These are phyloP conservation scores for Lactarius pseudohatsudake DNA, from an alignment of 768 basidiomycete genomes.

Conservation along the genomic window DNA sequence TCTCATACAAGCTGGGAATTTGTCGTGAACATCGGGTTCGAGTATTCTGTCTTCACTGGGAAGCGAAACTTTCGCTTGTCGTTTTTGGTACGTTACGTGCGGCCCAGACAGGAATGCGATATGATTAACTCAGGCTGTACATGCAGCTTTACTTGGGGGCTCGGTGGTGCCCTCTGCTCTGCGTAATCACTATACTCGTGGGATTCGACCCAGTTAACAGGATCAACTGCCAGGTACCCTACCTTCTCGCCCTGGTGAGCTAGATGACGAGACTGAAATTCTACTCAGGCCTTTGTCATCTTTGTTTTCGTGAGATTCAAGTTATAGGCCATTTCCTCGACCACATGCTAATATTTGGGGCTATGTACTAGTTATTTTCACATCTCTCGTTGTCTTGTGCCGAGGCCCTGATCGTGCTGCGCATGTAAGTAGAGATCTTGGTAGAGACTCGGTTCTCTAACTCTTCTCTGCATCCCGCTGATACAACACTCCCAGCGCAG, in stretches of 20 bases:
- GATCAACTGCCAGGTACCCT: not conserved
- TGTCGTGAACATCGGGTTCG: not conserved
- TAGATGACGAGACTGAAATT: not conserved
- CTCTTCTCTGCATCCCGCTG: not conserved
- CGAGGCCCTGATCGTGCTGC: constrained; percentile 17
- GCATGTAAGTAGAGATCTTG: constrained; percentile 12
- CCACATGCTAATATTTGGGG: not conserved
- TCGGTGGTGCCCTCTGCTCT: not conserved
- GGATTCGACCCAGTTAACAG: not conserved
- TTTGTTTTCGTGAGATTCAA: not conserved
- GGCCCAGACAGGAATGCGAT: not conserved
- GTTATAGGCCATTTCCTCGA: no score
- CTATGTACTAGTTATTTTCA: constrained; percentile 1
- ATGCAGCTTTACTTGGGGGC: not conserved
- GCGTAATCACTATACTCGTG: not conserved
- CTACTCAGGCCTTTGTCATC: not conserved
- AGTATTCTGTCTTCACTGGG: not conserved
- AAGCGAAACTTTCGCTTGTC: not conserved
- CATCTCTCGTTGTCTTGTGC: constrained; percentile 8
- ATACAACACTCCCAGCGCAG: not conserved
- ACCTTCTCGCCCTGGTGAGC: not conserved
- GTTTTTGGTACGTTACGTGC: not conserved
- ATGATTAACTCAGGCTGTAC: not conserved
- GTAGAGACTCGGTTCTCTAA: not conserved
- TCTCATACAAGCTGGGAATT: not conserved